A percentile compares a stretch with the other conserved stretches of the same genome.
Conservation (phyloP, 208 protist genomes). For the Trypanosoma platydactyli region DNA sequence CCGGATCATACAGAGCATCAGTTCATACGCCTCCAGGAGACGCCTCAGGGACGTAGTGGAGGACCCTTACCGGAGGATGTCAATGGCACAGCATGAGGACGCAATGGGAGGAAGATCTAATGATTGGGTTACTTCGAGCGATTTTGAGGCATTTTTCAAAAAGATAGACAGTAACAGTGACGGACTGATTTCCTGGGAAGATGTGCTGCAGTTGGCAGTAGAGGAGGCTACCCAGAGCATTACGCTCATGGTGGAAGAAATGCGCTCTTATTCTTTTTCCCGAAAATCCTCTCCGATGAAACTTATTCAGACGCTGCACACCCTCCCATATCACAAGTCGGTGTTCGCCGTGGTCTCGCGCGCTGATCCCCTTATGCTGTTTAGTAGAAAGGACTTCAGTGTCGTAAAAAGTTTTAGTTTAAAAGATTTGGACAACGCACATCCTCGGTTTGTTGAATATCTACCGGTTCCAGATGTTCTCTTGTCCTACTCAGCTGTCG, state of each 20-base stretch:
- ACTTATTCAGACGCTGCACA: constrained; percentile 47
- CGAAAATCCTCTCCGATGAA: constrained; percentile 23
- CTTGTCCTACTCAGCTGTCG: constrained; percentile 46
- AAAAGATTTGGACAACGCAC: constrained; percentile 35
- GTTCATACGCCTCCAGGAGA: too few relatives aligned
- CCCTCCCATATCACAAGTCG: constrained; percentile 45
- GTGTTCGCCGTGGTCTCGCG: constrained; percentile 61
- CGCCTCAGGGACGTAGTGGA: too few relatives aligned
- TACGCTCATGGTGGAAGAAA: constrained; percentile 26
- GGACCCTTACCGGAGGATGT: too few relatives aligned
- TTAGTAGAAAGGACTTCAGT: constrained; percentile 49
- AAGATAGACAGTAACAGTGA: constrained; percentile 46
- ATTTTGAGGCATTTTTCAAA: constrained; percentile 51
- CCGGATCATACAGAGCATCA: too few relatives aligned
- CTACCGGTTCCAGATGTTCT: constrained; percentile 54
- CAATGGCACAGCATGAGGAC: background rate
- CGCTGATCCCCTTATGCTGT: constrained; percentile 42
- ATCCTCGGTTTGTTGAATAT: constrained; percentile 51
- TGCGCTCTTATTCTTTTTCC: constrained; percentile 50
- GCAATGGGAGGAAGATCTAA: background rate
- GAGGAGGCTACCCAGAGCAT: constrained; percentile 38
- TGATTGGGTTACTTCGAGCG: constrained; percentile 14
- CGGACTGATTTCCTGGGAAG: constrained; percentile 58
- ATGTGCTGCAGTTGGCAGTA: constrained; percentile 53
- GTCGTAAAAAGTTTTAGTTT: constrained; percentile 42